Evolutionary conservation across 495 filamentous ascomycete species (phyloP).

Genomic region (Aeminium ludgeri): DNA sequence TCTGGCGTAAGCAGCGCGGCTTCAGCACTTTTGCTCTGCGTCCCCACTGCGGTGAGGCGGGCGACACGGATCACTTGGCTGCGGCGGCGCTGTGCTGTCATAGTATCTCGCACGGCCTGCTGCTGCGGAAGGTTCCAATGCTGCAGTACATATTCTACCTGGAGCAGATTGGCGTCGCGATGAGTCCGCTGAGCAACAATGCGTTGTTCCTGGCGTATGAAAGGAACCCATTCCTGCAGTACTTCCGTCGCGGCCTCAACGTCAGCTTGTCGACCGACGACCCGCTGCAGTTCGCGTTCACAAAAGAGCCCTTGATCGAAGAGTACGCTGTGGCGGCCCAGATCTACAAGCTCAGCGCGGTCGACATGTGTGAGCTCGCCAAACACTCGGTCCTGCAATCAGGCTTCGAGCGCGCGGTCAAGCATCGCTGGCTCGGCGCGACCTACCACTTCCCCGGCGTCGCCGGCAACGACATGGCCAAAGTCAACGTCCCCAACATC

Average conservation of each 20-base stretch:
- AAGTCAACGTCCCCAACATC: constrained; percentile 90
- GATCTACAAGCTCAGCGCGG: constrained; percentile 92
- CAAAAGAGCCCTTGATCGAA: constrained; percentile 93
- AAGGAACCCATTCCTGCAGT: constrained; percentile 85
- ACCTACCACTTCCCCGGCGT: constrained; percentile 58
- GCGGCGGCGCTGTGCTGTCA: constrained; percentile 87
- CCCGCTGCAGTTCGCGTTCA: constrained; percentile 94
- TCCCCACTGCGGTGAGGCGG: constrained; percentile 92
- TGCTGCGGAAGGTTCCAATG: constrained; percentile 83
- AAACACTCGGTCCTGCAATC: constrained; percentile 90
- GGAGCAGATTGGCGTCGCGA: constrained; percentile 93
- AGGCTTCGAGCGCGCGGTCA: constrained; percentile 77
- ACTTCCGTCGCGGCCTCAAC: constrained; percentile 87
- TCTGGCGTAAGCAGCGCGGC: constrained; percentile 73
- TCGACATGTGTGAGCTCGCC: constrained; percentile 97
- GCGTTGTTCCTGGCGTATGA: constrained; percentile 94
- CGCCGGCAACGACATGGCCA: constrained; percentile 73
- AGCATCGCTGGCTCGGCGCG: constrained; percentile 74
- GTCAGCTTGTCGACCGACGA: constrained; percentile 94
- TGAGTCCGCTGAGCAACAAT: constrained; percentile 97
- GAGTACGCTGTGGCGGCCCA: constrained; percentile 96
- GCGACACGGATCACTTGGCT: constrained; percentile 89
- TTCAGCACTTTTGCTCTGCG: constrained; percentile 93
- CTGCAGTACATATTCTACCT: constrained; percentile 96
- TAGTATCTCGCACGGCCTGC: constrained; percentile 89